These are phyloP conservation scores for Sclerotinia minor DNA, from an alignment of 2,329 filamentous ascomycete genomes.

Conservation along the genomic window DNA sequence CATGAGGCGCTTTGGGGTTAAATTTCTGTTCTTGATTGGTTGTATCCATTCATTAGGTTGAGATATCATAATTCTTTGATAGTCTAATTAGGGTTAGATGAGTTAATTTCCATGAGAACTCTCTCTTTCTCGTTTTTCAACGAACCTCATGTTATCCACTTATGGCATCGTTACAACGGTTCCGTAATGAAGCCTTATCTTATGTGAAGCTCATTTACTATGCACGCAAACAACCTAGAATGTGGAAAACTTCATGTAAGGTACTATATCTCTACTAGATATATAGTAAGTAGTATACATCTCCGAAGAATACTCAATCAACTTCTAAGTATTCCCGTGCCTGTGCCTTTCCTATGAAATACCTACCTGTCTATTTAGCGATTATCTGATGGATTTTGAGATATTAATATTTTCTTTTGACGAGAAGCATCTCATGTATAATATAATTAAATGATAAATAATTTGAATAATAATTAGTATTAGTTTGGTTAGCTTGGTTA, in stretches of 20 bases:
- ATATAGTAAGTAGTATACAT: no score
- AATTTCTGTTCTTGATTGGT: conserved; percentile 40
- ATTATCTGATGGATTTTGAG: no score
- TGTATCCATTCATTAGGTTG: not conserved
- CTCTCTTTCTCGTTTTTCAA: conserved; percentile 4
- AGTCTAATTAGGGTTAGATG: not conserved
- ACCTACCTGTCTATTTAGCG: no score
- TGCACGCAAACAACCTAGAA: not conserved
- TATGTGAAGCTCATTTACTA: not conserved
- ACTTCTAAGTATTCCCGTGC: no score
- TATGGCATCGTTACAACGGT: not conserved
- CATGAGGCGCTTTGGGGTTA: conserved; percentile 3
- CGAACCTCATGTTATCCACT: not conserved
- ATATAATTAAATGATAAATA: no score
- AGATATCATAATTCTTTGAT: not conserved
- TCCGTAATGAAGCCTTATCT: not conserved
- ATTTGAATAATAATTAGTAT: no score
- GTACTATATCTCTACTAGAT: not conserved
- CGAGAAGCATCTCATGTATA: no score
- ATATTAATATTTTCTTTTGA: no score
- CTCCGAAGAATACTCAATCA: no score
- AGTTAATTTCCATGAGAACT: not conserved
- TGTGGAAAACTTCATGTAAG: not conserved
- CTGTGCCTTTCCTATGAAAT: no score
- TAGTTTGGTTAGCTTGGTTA: no score